Percentiles rank a stretch among this genome's conserved stretches.
These are phyloP conservation scores for Sclerotinia trifoliorum DNA, from an alignment of 2,329 filamentous ascomycete genomes.

Conservation along the genomic window DNA sequence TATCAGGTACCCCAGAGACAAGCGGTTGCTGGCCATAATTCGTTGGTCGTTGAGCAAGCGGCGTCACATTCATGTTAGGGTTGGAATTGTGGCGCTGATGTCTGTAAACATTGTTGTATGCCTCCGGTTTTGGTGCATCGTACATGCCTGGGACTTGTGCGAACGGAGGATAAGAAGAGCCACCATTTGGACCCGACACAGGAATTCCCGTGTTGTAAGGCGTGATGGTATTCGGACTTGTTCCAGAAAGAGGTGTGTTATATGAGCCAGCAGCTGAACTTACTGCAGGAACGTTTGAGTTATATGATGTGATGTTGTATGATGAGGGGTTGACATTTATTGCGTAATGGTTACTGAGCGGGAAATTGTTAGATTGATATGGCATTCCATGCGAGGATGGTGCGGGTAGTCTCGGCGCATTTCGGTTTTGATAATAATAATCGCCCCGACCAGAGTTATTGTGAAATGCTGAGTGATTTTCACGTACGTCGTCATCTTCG, in stretches of 20 bases:
- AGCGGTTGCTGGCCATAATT: constrained; percentile 27
- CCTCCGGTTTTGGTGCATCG: constrained; percentile 32
- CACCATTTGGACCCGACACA: constrained; percentile 1
- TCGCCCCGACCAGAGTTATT: background rate
- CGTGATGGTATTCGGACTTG: background rate
- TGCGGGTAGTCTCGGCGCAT: constrained; percentile 35
- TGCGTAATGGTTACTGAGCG: constrained; percentile 31
- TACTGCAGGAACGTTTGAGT: constrained; percentile 10
- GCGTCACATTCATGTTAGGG: constrained; percentile 29
- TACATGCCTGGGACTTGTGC: constrained; percentile 32
- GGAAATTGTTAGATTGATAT: constrained; percentile 26
- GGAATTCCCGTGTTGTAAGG: constrained; percentile 24
- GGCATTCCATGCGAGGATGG: constrained; percentile 29
- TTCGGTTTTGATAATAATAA: constrained; percentile 32
- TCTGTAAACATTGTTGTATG: constrained; percentile 29
- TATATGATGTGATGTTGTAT: constrained; percentile 27
- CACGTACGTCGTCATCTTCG: constrained; percentile 31
- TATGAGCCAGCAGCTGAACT: constrained; percentile 15
- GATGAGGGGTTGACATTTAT: constrained; percentile 26
- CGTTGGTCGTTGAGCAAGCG: constrained; percentile 31
- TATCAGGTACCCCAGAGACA: constrained; percentile 7
- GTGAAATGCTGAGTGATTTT: constrained; percentile 3
- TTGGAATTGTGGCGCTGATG: constrained; percentile 34
- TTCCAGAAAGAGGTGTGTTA: background rate
- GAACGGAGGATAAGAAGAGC: constrained; percentile 32